Base-by-base conservation (phyloP, 2,329 filamentous ascomycete species). In the Mycosphaerella arachidis region DNA sequence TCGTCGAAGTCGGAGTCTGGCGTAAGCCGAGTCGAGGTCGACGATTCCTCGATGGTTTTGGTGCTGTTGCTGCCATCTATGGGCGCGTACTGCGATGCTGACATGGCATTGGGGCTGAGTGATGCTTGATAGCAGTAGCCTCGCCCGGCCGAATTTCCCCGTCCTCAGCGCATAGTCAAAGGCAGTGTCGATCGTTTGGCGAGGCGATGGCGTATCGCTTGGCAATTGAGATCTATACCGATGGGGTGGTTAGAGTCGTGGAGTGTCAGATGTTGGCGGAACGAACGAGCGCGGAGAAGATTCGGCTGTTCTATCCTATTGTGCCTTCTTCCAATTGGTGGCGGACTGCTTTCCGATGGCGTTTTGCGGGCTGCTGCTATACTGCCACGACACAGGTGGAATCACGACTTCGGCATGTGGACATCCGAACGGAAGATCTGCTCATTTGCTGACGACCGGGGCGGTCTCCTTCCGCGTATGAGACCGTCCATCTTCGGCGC, bases 1-100 rank as follows among this genome's bases (percentile, higher is more conserved):
- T 67, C 67, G 4, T 68, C 66, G 8, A 58, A 61, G 43, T 67
- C 63, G n/a, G 61, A 50, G 7, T 69, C 64, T 4, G 68, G 66
- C 0, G 70, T 70, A 35, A 64, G 58, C 16, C 58, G 60, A 4
- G 59, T 54, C 8, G 53, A 56, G 8, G 43, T 54, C 30, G 62
- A 57, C 20, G 63, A 60, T 13, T 59, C 56, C 16, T 57, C 48
- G 10, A 31, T 20, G 27, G 40, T 12, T 29, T 56, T 55, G 31
- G 35, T 53, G 10, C 59, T 40, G 31, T 20, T 50, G 51, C 30
- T 43, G 51, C 30, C 45, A 12, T 31, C 53, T 29, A 56, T 43
- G 5, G 48, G 45, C 48, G 53, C 53, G 30, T 57, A 48, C 13
- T 30, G 56, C 9, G 52, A 18, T 18, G 46, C 16, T 37, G 53